Conservation (phyloP, 1,284 basidiomycete species). For the Salmacisia buchloeana region DNA sequence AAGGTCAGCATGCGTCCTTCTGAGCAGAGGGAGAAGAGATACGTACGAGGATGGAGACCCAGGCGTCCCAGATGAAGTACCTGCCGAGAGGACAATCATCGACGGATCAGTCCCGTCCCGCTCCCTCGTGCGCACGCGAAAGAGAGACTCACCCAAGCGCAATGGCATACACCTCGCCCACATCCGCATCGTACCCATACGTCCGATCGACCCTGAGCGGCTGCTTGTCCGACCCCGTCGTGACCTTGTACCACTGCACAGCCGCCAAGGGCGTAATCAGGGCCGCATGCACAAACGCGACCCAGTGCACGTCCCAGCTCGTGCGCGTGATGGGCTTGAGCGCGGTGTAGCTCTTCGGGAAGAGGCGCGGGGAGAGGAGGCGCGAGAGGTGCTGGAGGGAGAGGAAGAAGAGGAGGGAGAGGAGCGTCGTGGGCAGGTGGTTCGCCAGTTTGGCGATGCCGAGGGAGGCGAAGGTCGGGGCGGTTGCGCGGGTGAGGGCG, state of each 20-base stretch:
- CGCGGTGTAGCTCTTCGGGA: constrained; percentile 41
- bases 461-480: constrained; percentile 27
- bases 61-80: constrained; percentile 48
- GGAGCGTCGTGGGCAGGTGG: constrained; percentile 40
- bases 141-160: constrained; percentile 23
- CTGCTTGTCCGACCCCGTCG: constrained; percentile 21
- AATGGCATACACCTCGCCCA: constrained; percentile 39
- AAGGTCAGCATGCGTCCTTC: no score
- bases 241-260: constrained; percentile 30
- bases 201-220: constrained; percentile 31
- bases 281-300: constrained; percentile 38
- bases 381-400: constrained; percentile 44
- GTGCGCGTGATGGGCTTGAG: constrained; percentile 37
- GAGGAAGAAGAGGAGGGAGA: constrained; percentile 41
- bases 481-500: neutral
- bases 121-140: neutral
- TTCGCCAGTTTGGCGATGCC: constrained; percentile 38
- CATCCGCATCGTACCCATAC: constrained; percentile 42
- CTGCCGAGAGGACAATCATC: neutral
- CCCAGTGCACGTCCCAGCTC: constrained; percentile 51
- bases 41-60: constrained; percentile 34
- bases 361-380: constrained; percentile 36
- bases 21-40: constrained; percentile 9
- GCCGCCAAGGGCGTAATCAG: constrained; percentile 37
- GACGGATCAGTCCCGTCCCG: neutral